These are phyloP conservation scores for Yamadazyma atmosphaerica DNA, from an alignment of 1,139 yeast species.

Conservation along the genomic window DNA sequence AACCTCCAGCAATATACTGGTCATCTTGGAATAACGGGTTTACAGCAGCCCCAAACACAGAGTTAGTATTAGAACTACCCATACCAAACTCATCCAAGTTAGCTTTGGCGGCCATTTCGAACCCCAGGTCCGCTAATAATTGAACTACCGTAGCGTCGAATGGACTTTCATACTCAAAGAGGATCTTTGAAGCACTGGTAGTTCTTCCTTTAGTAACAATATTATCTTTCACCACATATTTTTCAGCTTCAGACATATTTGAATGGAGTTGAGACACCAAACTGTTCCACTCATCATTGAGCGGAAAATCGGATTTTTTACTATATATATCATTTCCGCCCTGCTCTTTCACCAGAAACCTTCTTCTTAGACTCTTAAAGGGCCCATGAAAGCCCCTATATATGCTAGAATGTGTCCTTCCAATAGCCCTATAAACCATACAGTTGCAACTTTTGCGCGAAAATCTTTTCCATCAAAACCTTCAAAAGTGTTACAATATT, in stretches of 20 bases:
- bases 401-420: background rate
- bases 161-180: constrained; percentile 66
- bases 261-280: constrained; percentile 3
- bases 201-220: constrained; percentile 67
- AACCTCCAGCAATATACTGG: constrained; percentile 73
- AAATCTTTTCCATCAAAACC: background rate
- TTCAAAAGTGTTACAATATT: no score
- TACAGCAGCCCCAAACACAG: constrained; percentile 60
- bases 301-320: background rate
- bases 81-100: constrained; percentile 97
- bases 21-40: constrained; percentile 59
- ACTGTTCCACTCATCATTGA: constrained; percentile 13
- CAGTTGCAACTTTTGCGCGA: background rate
- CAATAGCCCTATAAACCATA: background rate
- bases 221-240: constrained; percentile 61
- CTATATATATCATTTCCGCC: no score
- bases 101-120: constrained; percentile 71
- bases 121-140: constrained; percentile 54
- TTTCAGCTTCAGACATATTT: background rate
- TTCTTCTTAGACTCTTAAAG: background rate
- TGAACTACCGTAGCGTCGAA: constrained; percentile 74
- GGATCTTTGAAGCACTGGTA: constrained; percentile 71
- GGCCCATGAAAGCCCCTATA: background rate
- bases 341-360: background rate
- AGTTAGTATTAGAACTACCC: constrained; percentile 74